Evolutionary conservation across 352 stramenopile genomes (phyloP), one percentile per base, ranked within the genome.

Genomic region (Globisporangium alternatum): DNA sequence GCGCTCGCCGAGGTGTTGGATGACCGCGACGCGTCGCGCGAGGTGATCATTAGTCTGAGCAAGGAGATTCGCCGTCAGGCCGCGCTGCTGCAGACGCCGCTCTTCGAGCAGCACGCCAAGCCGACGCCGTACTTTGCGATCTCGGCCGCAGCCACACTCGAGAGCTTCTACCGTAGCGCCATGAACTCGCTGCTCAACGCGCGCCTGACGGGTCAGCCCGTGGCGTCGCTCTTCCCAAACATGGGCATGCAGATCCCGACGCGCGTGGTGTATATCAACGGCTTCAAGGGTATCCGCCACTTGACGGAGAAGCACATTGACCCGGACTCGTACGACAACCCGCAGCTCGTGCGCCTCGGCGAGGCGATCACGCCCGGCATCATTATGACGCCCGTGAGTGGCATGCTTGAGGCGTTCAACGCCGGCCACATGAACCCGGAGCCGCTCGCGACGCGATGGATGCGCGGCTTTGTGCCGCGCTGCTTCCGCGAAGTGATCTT

Each of bases 231-330:
- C 19, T 98, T 98, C 70, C 93, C 93, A 5, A 96, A 98, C 72
- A 98, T 98, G 93, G 83, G 93, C 66, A 81, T 98, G 70, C 93
- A 98, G 76, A 93, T 98, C 64, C 93, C 93, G 3, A 97, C 86
- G 66, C 89, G 93, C 63, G 78, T 98, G 25, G 71, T 94, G 13
- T 98, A 98, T 73, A 97, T 97, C 67, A 97, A 96, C 69, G 92
- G 92, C 56, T 97, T 98, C 77, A 98, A 98, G 78, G 83, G 86
- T 41, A 75, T 97, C 45, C 88, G 88, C 21, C 84, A 96, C 64
- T 47, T 91, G 57, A 72, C 95, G 45, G 87, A 96, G 74, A 94
- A 90, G 66, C 74, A 93, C 71, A 85, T 96, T 44, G 82, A 95
- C 60, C 83, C 84, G 31, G 86, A 93, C 57, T 63, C 86, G 57